Evolutionary conservation across 306 rosid genomes (phyloP), one percentile per base, ranked within the genome.

Genomic region (Lupinus albus): DNA sequence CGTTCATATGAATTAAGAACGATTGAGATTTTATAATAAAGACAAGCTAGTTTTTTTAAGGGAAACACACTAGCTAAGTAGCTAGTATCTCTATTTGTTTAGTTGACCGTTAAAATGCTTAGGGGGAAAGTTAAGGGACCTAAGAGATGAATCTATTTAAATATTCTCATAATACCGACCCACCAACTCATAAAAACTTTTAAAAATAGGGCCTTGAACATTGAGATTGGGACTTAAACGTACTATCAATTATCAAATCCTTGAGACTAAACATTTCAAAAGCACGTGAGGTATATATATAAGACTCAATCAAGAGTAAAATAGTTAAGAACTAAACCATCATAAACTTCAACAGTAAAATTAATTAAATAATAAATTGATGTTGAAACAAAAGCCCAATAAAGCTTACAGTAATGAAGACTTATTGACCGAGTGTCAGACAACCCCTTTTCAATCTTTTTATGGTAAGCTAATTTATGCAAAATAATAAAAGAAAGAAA

Each of bases 361-460:
- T 25, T 25, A 25, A 25, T 25, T 25, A 25, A 25, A 25, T 25
- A 25, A 25, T 25, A 2, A 25, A 25, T 25, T 25, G n/a, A n/a
- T n/a, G n/a, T n/a, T n/a, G 30, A 25, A 25, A 25, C 30, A 25
- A 25, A 25, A 25, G 30, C 2, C 30, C 8, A 33, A 33, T 33
- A 33, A 33, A 33, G 1, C 30, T 25, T 33, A 33, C 38, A 33
- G 8, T 33, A 33, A 8, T 33, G 38, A 33, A 33, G 8, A 33
- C 38, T 33, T 7, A 4, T 33, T 33, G 38, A 14, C 1, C 1
- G 3, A 36, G 74, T 17, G 52, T 14, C 70, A 60, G 72, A 68
- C 79, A 68, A 25, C 70, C 80, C 74, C 77, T 65, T 74, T 70
- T 65, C 51, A 30, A n/a, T n/a, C n/a, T n/a, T n/a, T n/a, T n/a